Base-by-base conservation (phyloP, 441 rosid genomes). In the Corymbia calophylla region DNA sequence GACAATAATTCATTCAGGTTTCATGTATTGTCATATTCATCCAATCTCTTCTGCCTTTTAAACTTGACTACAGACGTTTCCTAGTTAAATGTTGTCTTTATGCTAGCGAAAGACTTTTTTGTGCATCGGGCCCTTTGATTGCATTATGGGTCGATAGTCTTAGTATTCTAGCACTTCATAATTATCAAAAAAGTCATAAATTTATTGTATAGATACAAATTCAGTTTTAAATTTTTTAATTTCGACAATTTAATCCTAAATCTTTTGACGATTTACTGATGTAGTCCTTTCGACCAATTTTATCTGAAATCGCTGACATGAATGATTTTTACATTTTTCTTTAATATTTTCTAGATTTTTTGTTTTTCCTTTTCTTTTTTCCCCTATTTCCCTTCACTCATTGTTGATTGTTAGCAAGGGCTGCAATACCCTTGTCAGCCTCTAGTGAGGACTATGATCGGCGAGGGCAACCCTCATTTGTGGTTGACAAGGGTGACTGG, bases 361-460 rank as follows among this genome's bases (percentile, higher is more conserved):
- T 21, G 9, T 58, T 5, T 56, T 56, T 23, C 23, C 29, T 6
- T 58, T 25, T 56, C 23, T 3, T 23, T 55, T 58, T 58, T 58
- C 7, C 64, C 0, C 0, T 14, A 58, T 58, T 58, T 58, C 64
- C 64, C 64, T 58, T 14, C 14, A 11, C 14, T 9, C 7, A 10
- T 58, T 0, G n/a, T 6, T 0, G 3, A 14, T n/a, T 25, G 11
- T 6, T 2, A 1, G 0, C 5, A 58, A 25, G 64, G 64, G 64
- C 25, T 0, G 3, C 64, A 25, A 12, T 29, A 0, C 62, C 6
- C 44, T 39, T 39, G 44, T 39, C 5, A 4, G 14, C 64, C n/a
- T 58, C n/a, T 58, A 58, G 64, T 0, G 14, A 58, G 0, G 64
- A 39, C 44, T 5, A 39, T 39, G 44, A 39, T 39, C 5, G 5